Conservation (phyloP, 495 filamentous ascomycete genomes). For the Jackrogersella multiformis region DNA sequence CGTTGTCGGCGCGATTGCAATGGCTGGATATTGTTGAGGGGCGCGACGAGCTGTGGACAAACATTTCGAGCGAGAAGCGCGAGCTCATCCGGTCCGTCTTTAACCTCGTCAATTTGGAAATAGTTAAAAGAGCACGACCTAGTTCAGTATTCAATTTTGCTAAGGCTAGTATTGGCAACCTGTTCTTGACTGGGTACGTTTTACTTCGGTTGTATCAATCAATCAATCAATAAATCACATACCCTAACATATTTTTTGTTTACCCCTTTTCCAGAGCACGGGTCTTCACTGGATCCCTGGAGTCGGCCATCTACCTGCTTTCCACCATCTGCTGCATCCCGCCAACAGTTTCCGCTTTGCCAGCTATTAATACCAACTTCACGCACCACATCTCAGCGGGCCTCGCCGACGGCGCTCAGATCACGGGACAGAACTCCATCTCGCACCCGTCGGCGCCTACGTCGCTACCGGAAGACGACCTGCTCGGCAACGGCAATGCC, state of each 20-base stretch:
- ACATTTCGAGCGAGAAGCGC: slow-evolving; percentile 82
- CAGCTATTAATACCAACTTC: slow-evolving; percentile 93
- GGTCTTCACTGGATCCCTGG: slow-evolving; percentile 82
- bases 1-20: slow-evolving; percentile 65
- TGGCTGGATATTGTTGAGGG: slow-evolving; percentile 93
- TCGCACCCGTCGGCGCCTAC: slow-evolving; percentile 75
- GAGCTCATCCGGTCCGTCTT: slow-evolving; percentile 93
- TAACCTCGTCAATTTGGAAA: slow-evolving; percentile 87
- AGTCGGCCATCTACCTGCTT: slow-evolving; percentile 82
- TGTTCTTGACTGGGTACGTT: slow-evolving; percentile 79
- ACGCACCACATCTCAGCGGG: slow-evolving; percentile 91
- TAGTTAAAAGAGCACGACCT: slow-evolving; percentile 83
- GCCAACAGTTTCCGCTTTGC: slow-evolving; percentile 77
- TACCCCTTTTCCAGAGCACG: slow-evolving; percentile 61
- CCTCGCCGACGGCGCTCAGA: slow-evolving; percentile 76
- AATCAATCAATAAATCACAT: neutral
- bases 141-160: slow-evolving; percentile 86
- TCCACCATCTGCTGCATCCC: slow-evolving; percentile 84
- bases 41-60: slow-evolving; percentile 74
- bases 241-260: neutral
- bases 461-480: slow-evolving; percentile 56
- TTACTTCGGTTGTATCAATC: neutral
- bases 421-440: slow-evolving; percentile 92
- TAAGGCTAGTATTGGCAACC: slow-evolving; percentile 88
- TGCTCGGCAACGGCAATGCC: slow-evolving; percentile 27